phyloP scores from a whole-genome alignment of 2,329 filamentous ascomycete species.

The Colletotrichum acutatum region DNA sequence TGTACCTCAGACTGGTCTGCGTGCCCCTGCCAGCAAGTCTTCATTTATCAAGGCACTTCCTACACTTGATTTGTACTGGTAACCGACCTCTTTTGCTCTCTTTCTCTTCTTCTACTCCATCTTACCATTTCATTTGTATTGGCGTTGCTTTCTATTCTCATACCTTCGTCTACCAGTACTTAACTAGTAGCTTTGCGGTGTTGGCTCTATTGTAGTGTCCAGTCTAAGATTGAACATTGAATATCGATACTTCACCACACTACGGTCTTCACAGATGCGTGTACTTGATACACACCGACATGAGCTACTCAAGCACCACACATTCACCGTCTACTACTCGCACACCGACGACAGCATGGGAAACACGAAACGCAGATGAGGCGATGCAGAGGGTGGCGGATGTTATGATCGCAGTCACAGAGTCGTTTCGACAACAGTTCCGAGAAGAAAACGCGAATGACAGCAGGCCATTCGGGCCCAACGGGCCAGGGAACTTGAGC shows the following conservation, averaged over 20 bases:
- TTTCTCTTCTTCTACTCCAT: background rate
- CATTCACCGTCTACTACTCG: background rate
- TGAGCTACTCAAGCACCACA: background rate
- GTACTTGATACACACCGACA: background rate
- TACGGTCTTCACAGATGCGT: background rate
- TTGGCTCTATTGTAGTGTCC: background rate
- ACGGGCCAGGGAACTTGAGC: background rate
- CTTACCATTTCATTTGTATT: background rate
- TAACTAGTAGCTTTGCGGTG: background rate
- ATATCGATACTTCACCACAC: background rate
- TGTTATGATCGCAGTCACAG: conserved; percentile 27
- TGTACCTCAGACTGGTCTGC: background rate
- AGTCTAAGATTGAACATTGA: background rate
- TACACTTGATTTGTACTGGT: background rate
- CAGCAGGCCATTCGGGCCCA: background rate
- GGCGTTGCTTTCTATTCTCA: background rate
- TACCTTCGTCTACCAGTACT: background rate
- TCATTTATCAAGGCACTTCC: background rate
- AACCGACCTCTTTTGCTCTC: background rate
- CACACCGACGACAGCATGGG: conserved; percentile 12
- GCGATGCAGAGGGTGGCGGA: conserved; percentile 16
- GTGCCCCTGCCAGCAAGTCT: background rate
- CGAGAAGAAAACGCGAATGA: background rate
- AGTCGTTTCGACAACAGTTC: conserved; percentile 26
- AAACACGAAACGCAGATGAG: conserved; percentile 17